These are phyloP conservation scores for Ophiostoma angusticollis DNA, from an alignment of 2,329 filamentous ascomycete genomes.

Conservation along the genomic window DNA sequence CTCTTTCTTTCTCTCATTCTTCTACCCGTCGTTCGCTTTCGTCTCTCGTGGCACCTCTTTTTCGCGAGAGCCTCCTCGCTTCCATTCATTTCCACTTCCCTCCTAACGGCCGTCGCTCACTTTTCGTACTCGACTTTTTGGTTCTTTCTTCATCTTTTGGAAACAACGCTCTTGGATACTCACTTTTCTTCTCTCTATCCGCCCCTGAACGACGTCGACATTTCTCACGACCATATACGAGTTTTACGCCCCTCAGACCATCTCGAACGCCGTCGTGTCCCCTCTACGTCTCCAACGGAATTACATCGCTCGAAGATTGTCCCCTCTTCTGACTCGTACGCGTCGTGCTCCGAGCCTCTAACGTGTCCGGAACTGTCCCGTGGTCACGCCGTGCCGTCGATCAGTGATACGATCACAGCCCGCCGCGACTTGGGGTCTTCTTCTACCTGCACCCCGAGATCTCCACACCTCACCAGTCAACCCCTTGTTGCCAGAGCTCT, in stretches of 20 bases:
- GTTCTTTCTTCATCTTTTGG: neutral
- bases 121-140: neutral
- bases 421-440: too few relatives aligned
- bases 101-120: neutral
- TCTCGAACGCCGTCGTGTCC: neutral
- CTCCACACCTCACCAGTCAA: too few relatives aligned
- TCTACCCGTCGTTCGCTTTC: conserved; percentile 12
- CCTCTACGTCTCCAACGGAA: neutral
- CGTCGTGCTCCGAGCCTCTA: too few relatives aligned
- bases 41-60: conserved; percentile 13
- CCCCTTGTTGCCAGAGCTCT: too few relatives aligned
- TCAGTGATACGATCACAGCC: too few relatives aligned
- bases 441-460: too few relatives aligned
- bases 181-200: neutral
- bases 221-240: conserved; percentile 4
- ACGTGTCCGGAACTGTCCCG: too few relatives aligned
- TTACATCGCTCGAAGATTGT: too few relatives aligned
- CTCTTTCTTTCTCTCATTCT: conserved; percentile 19
- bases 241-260: neutral
- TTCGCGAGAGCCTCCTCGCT: conserved; percentile 32
- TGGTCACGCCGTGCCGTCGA: too few relatives aligned
- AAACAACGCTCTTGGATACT: neutral
- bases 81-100: conserved; percentile 28
- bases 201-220: neutral
- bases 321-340: too few relatives aligned